Evolutionary conservation across 1,284 basidiomycete genomes (phyloP).

Genomic region (Ceratobasidium theobromae): DNA sequence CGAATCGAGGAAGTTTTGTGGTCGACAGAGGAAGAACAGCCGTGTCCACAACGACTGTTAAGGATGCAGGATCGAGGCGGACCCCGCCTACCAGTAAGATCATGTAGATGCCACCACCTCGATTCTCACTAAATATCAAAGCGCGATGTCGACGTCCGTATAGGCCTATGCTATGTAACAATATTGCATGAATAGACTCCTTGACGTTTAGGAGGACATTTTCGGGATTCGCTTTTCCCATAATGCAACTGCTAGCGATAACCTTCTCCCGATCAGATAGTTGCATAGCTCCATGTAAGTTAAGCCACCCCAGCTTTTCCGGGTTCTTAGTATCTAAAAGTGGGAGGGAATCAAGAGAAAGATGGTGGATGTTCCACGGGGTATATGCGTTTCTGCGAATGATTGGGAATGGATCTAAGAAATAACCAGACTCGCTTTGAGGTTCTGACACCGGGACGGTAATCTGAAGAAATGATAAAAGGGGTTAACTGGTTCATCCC

Average conservation of each 20-base stretch:
- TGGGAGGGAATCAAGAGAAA: background rate
- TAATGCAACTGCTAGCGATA: background rate
- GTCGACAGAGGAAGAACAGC: conserved; percentile 47
- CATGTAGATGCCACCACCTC: background rate
- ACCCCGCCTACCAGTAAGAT: conserved; percentile 9
- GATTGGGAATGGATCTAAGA: background rate
- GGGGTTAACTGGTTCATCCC: background rate
- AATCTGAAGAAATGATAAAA: background rate
- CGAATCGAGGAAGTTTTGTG: conserved; percentile 34
- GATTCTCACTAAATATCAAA: background rate
- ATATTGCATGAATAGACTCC: background rate
- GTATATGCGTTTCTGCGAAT: background rate
- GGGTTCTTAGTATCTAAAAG: background rate
- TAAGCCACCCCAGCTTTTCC: background rate
- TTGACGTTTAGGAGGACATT: background rate
- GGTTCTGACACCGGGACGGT: background rate
- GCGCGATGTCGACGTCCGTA: background rate
- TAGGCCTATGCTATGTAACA: background rate
- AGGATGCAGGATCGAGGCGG: conserved; percentile 49
- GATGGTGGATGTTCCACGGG: conserved; percentile 10
- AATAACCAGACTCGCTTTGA: background rate
- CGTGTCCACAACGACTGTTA: conserved; percentile 51
- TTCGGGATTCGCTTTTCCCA: background rate
- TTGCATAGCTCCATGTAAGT: background rate
- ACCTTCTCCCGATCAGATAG: background rate